phyloP scores from a whole-genome alignment of 1,139 yeast genomes.

The Pichia sp. region DNA sequence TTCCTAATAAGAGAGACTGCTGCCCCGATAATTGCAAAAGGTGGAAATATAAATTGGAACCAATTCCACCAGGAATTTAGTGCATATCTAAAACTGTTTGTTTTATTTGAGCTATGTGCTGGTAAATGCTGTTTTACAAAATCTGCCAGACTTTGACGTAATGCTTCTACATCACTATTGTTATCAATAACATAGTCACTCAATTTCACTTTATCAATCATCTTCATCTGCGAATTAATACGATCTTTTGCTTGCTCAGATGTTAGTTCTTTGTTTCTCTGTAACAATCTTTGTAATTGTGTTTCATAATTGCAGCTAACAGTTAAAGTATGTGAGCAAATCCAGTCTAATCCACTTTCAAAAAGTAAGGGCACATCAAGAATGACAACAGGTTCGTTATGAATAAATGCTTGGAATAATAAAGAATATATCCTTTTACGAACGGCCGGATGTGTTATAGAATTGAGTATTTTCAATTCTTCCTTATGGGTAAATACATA shows the following conservation, averaged over 20 bases:
- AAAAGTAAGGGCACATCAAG: conserved; percentile 87
- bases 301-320: conserved; percentile 53
- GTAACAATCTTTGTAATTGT: conserved; percentile 58
- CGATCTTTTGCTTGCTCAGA: conserved; percentile 65
- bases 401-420: conserved; percentile 50
- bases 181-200: conserved; percentile 72
- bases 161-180: conserved; percentile 42
- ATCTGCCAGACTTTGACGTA: conserved; percentile 42
- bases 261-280: conserved; percentile 63
- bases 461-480: conserved; percentile 53
- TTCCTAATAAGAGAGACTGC: conserved; percentile 3
- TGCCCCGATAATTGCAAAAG: conserved; percentile 58
- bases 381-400: conserved; percentile 49
- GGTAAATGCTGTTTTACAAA: conserved; percentile 47
- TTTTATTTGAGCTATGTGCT: conserved; percentile 19
- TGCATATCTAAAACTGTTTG: not conserved
- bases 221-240: conserved; percentile 71
- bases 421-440: conserved; percentile 58
- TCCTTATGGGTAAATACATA: conserved; percentile 60
- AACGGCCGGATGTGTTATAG: conserved; percentile 87
- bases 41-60: conserved; percentile 45
- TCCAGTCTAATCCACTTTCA: conserved; percentile 63
- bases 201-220: conserved; percentile 45
- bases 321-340: conserved; percentile 69
- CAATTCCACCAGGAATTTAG: conserved; percentile 27